These are phyloP conservation scores for Heterobasidion occidentale DNA, from an alignment of 1,284 basidiomycete genomes.

Conservation along the genomic window DNA sequence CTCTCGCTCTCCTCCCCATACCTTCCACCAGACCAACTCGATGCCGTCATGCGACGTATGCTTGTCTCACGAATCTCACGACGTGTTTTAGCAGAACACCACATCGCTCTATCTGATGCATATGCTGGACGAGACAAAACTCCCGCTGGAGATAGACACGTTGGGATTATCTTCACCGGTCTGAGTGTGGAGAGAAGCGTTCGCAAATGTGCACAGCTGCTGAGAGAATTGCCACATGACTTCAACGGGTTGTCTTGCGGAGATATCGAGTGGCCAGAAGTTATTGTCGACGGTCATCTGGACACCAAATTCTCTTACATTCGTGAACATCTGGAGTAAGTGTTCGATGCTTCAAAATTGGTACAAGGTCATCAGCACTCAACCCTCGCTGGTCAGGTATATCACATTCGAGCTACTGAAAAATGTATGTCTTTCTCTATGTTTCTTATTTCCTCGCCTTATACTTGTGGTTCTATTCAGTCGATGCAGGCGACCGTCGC, in stretches of 20 bases:
- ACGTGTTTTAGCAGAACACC: constrained; percentile 84
- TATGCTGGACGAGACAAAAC: constrained; percentile 26
- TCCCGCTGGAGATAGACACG: constrained; percentile 45
- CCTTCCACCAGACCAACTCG: constrained; percentile 71
- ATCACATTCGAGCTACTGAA: constrained; percentile 86
- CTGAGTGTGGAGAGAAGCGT: constrained; percentile 68
- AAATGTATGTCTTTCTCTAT: constrained; percentile 45
- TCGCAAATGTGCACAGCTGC: constrained; percentile 54
- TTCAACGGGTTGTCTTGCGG: constrained; percentile 19
- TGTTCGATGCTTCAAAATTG: constrained; percentile 4
- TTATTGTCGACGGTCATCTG: constrained; percentile 69
- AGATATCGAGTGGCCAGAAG: constrained; percentile 46
- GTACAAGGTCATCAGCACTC: not conserved
- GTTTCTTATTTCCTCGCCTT: not conserved
- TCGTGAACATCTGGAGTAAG: constrained; percentile 79
- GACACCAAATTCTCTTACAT: constrained; percentile 80
- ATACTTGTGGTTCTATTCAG: constrained; percentile 24
- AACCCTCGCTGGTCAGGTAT: constrained; percentile 41
- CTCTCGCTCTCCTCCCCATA: constrained; percentile 73
- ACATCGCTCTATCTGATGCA: constrained; percentile 73
- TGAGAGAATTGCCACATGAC: constrained; percentile 43
- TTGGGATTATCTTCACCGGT: constrained; percentile 82
- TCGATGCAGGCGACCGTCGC: constrained; percentile 60
- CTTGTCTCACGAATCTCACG: constrained; percentile 85
- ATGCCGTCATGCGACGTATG: constrained; percentile 89